Conservation (phyloP, 2,329 filamentous ascomycete species). For the Verticillium nonalfalfae region DNA sequence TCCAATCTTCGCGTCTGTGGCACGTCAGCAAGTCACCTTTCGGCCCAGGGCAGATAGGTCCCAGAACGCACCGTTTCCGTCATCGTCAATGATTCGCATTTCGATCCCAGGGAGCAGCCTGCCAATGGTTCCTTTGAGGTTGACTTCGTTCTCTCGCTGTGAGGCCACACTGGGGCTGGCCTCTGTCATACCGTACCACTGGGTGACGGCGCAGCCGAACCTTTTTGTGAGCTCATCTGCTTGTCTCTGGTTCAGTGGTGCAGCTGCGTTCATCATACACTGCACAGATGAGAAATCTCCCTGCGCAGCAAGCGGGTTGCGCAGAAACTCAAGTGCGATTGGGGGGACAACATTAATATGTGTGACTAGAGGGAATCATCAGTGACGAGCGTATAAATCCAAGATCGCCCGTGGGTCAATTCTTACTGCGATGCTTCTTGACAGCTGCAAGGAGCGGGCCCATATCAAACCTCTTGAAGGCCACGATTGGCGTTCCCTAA, state of each 20-base stretch:
- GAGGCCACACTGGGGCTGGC: constrained; percentile 8
- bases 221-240: constrained; percentile 4
- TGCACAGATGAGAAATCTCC: constrained; percentile 9
- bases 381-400: neutral
- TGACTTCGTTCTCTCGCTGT: constrained; percentile 4
- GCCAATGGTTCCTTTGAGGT: constrained; percentile 3
- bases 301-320: neutral
- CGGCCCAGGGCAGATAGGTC: neutral
- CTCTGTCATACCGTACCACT: constrained; percentile 13
- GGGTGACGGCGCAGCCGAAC: constrained; percentile 6
- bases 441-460: constrained; percentile 1
- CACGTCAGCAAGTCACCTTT: neutral
- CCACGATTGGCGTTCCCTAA: constrained; percentile 9
- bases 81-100: constrained; percentile 5
- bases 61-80: constrained; percentile 1
- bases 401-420: neutral
- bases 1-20: constrained; percentile 1
- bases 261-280: constrained; percentile 14
- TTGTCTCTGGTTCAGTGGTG: constrained; percentile 8
- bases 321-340: constrained; percentile 7
- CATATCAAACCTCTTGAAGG: constrained; percentile 5
- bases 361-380: constrained; percentile 1
- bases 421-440: constrained; percentile 4
- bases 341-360: constrained; percentile 8
- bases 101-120: constrained; percentile 4